phyloP scores from a whole-genome alignment of 1,284 basidiomycete genomes.

The Rhodofomes roseus region DNA sequence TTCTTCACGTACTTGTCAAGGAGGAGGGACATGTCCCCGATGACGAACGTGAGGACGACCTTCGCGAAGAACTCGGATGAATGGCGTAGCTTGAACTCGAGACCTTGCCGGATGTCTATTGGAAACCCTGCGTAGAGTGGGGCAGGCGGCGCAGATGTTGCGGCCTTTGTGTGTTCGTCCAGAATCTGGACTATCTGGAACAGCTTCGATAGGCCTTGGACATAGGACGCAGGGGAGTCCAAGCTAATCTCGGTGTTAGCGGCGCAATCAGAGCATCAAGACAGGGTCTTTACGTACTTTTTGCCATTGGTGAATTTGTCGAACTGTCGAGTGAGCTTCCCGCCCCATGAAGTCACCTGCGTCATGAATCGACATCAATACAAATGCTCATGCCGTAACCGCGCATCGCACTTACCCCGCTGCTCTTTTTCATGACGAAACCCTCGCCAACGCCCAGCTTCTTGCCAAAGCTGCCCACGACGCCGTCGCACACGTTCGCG shows the following conservation, averaged over 20 bases:
- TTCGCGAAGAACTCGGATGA: slow-evolving; percentile 89
- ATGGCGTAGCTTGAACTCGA: slow-evolving; percentile 76
- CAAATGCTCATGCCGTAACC: neutral
- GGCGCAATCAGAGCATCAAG: slow-evolving; percentile 15
- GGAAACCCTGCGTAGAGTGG: slow-evolving; percentile 72
- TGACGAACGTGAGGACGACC: slow-evolving; percentile 88
- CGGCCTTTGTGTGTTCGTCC: slow-evolving; percentile 82
- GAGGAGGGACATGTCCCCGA: slow-evolving; percentile 79
- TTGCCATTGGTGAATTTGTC: slow-evolving; percentile 91
- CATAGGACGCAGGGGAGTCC: slow-evolving; percentile 86
- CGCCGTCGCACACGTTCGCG: slow-evolving; percentile 76
- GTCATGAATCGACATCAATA: neutral
- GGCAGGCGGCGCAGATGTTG: slow-evolving; percentile 60
- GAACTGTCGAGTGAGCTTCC: slow-evolving; percentile 77
- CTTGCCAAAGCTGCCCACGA: slow-evolving; percentile 83
- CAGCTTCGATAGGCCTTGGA: slow-evolving; percentile 73
- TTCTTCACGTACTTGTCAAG: slow-evolving; percentile 92
- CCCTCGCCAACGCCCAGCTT: slow-evolving; percentile 87
- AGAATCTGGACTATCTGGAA: slow-evolving; percentile 78
- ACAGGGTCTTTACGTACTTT: slow-evolving; percentile 53
- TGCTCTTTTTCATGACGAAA: slow-evolving; percentile 77
- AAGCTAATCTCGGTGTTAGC: slow-evolving; percentile 45
- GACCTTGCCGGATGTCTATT: slow-evolving; percentile 52
- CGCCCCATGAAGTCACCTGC: slow-evolving; percentile 57
- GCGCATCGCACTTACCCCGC: slow-evolving; percentile 43